Percentiles rank a stretch among this genome's conserved stretches.
Evolutionary conservation across 495 filamentous ascomycete species (phyloP).

Genomic region (Ramalina peruviana): DNA sequence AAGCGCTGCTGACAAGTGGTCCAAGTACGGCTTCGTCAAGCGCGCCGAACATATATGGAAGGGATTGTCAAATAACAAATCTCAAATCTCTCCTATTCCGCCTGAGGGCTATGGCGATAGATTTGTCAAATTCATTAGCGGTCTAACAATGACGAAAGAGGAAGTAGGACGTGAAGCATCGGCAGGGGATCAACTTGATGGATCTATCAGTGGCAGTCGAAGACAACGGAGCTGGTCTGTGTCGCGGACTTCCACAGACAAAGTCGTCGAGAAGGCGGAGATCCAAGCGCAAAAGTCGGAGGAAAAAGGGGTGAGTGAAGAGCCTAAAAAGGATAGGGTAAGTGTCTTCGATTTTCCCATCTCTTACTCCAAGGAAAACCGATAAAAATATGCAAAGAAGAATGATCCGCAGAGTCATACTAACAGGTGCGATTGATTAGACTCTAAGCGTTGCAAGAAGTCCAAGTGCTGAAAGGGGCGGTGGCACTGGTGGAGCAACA

Average conservation of each 20-base stretch:
- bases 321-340: slow-evolving; percentile 31
- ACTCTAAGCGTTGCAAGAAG: slow-evolving; percentile 38
- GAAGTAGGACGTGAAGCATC: slow-evolving; percentile 55
- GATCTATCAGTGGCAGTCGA: slow-evolving; percentile 17
- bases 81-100: slow-evolving; percentile 85
- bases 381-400: too few relatives aligned
- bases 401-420: too few relatives aligned
- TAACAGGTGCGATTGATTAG: not conserved
- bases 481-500: slow-evolving; percentile 43
- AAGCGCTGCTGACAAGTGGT: slow-evolving; percentile 12
- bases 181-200: slow-evolving; percentile 29
- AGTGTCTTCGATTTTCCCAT: too few relatives aligned
- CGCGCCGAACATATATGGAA: slow-evolving; percentile 88
- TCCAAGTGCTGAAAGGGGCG: slow-evolving; percentile 38
- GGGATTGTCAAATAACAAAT: slow-evolving; percentile 64
- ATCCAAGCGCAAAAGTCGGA: slow-evolving; percentile 28
- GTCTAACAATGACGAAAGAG: slow-evolving; percentile 78
- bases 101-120: slow-evolving; percentile 85
- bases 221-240: slow-evolving; percentile 8
- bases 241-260: slow-evolving; percentile 29
- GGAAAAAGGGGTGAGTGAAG: slow-evolving; percentile 37
- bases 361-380: too few relatives aligned
- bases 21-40: slow-evolving; percentile 77
- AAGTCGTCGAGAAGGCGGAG: slow-evolving; percentile 37
- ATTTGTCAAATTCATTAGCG: slow-evolving; percentile 83